phyloP scores from a whole-genome alignment of 1,139 yeast species.

The Ashbya aceris region DNA sequence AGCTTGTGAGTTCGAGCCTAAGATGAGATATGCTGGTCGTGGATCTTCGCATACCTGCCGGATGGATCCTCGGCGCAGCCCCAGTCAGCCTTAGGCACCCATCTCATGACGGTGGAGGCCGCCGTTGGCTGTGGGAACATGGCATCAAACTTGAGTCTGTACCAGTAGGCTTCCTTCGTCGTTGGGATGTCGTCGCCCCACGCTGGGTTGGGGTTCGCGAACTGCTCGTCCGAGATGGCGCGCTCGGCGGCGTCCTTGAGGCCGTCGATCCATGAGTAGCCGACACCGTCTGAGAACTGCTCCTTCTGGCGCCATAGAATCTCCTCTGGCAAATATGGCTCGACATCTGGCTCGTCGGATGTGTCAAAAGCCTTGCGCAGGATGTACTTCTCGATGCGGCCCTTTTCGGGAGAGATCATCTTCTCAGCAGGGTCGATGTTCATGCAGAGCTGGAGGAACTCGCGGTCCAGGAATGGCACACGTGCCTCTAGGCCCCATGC shows the following conservation, averaged over 20 bases:
- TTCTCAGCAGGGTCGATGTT: constrained; percentile 90
- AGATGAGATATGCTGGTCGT: constrained; percentile 48
- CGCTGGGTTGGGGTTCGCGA: constrained; percentile 81
- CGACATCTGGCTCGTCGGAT: constrained; percentile 51
- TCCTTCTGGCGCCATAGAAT: constrained; percentile 99
- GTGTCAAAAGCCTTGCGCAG: constrained; percentile 97
- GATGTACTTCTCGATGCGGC: constrained; percentile 85
- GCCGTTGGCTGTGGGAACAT: constrained; percentile 85
- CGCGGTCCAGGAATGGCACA: constrained; percentile 95
- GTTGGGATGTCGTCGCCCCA: constrained; percentile 96
- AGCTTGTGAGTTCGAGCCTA: constrained; percentile 1
- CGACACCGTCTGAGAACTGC: constrained; percentile 98
- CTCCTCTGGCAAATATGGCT: constrained; percentile 90
- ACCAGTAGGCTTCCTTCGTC: constrained; percentile 99
- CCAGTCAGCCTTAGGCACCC: constrained; percentile 99
- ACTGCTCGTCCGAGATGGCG: constrained; percentile 77
- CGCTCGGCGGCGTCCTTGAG: constrained; percentile 91
- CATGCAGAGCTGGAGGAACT: constrained; percentile 87
- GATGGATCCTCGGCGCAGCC: constrained; percentile 98
- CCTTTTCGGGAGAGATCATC: constrained; percentile 59
- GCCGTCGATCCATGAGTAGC: constrained; percentile 98
- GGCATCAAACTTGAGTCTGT: constrained; percentile 91
- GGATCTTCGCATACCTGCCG: constrained; percentile 91
- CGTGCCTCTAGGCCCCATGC: constrained; percentile 99
- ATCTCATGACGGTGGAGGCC: constrained; percentile 94